phyloP scores from a whole-genome alignment of 192 early-diverging fungal species.

The Phlyctochytrium planicorne region DNA sequence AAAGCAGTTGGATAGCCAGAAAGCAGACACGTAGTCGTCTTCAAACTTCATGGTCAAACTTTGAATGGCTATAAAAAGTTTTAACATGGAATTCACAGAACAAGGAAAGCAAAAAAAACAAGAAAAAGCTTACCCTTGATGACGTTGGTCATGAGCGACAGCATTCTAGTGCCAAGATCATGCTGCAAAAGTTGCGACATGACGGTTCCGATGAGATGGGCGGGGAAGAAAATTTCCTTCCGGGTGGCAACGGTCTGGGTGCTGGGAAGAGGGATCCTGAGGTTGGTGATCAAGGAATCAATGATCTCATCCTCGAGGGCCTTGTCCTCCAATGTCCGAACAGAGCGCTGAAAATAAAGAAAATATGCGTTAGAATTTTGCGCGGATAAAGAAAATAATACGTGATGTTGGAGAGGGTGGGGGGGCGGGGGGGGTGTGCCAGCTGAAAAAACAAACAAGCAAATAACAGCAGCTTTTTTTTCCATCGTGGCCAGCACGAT shows the following conservation, averaged over 20 bases:
- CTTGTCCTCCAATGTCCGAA: conserved; percentile 48
- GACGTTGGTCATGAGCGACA: conserved; percentile 80
- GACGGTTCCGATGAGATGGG: conserved; percentile 85
- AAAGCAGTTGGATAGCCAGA: conserved; percentile 97
- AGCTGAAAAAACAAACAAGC: background rate
- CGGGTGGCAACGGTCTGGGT: conserved; percentile 70
- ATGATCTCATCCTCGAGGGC: conserved; percentile 76
- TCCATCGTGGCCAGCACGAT: too few species aligned
- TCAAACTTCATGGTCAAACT: conserved; percentile 51
- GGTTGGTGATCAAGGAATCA: conserved; percentile 80
- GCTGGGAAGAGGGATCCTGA: conserved; percentile 86
- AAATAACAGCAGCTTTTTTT: background rate
- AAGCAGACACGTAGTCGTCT: conserved; percentile 85
- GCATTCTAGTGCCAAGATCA: conserved; percentile 79
- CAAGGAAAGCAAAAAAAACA: background rate
- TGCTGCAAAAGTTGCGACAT: conserved; percentile 85
- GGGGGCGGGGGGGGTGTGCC: conserved; percentile 7
- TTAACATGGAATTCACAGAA: background rate
- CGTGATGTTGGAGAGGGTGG: background rate
- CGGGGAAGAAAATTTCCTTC: conserved; percentile 94
- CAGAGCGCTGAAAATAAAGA: conserved; percentile 38
- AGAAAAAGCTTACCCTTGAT: conserved; percentile 53
- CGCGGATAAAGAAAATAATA: background rate
- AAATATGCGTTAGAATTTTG: conserved; percentile 3
- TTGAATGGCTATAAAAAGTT: conserved; percentile 12